A percentile compares a stretch with the other conserved stretches of the same genome.
phyloP scores from a whole-genome alignment of 768 basidiomycete species.

The Albatrellus ellisii region DNA sequence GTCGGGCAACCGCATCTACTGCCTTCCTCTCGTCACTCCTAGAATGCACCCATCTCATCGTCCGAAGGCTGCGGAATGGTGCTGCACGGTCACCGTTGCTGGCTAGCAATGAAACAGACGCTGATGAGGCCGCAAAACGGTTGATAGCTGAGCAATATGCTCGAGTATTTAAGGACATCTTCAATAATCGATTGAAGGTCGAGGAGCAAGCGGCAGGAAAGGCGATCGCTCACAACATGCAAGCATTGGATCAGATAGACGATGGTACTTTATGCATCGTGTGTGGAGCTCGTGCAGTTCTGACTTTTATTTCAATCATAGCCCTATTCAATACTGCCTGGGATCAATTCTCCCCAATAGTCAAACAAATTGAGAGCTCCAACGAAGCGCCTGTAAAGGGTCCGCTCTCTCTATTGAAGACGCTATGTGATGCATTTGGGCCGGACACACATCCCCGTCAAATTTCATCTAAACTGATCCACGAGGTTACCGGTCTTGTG shows the following conservation, averaged over 20 bases:
- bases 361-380: slow-evolving; percentile 6
- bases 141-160: slow-evolving; percentile 34
- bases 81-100: slow-evolving; percentile 7
- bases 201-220: slow-evolving; percentile 30
- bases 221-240: slow-evolving; percentile 30
- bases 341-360: slow-evolving; percentile 26
- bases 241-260: slow-evolving; percentile 15
- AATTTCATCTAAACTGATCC: no score
- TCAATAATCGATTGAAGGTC: slow-evolving; percentile 30
- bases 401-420: slow-evolving; percentile 33
- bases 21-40: slow-evolving; percentile 58
- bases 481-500: no score
- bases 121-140: slow-evolving; percentile 5
- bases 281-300: not conserved
- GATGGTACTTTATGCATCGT: slow-evolving; percentile 13
- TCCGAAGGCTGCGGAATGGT: slow-evolving; percentile 26
- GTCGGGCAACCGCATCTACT: slow-evolving; percentile 36
- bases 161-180: slow-evolving; percentile 36
- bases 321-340: slow-evolving; percentile 40
- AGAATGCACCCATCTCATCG: slow-evolving; percentile 55
- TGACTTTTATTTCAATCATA: slow-evolving; percentile 10
- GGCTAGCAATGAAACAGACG: slow-evolving; percentile 1
- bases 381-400: slow-evolving; percentile 19
- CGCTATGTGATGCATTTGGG: slow-evolving; percentile 29
- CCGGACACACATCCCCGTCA: slow-evolving; percentile 17